Evolutionary conservation across 73 alveolate genomes (phyloP).

Genomic region (Tetrahymena elliotti): DNA sequence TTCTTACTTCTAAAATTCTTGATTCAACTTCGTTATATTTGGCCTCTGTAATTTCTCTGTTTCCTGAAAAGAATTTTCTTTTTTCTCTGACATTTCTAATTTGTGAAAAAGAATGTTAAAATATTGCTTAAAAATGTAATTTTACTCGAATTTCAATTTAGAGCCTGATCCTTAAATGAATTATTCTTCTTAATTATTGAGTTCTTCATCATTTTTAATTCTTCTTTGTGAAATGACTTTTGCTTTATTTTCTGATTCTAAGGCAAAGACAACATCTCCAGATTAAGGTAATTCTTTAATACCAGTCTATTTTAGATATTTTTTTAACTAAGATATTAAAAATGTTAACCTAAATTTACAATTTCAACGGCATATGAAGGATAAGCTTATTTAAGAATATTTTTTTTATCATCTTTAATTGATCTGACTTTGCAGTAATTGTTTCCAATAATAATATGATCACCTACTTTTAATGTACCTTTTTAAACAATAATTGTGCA

Average conservation of each 20-base stretch:
- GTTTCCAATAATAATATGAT: constrained; percentile 59
- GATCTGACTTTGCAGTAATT: constrained; percentile 62
- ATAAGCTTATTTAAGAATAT: constrained; percentile 38
- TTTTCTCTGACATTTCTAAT: constrained; percentile 35
- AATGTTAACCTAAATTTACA: background rate
- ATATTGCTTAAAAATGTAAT: constrained; percentile 16
- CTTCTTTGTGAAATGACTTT: constrained; percentile 21
- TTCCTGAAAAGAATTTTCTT: constrained; percentile 31
- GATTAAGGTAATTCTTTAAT: constrained; percentile 67
- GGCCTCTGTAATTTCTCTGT: constrained; percentile 34
- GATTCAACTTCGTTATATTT: constrained; percentile 14
- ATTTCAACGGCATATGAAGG: constrained; percentile 76
- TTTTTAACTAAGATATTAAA: background rate
- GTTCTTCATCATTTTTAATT: constrained; percentile 27
- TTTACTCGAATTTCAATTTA: constrained; percentile 5
- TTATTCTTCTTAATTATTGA: background rate
- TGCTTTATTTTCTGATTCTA: constrained; percentile 47
- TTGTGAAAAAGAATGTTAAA: constrained; percentile 4
- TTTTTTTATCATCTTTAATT: constrained; percentile 58
- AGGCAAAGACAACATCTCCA: constrained; percentile 56
- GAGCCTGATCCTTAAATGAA: constrained; percentile 24
- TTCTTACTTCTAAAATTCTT: background rate
- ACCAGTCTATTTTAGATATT: constrained; percentile 44
- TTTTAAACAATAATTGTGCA: constrained; percentile 61
- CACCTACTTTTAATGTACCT: constrained; percentile 65